A percentile compares a stretch with the other conserved stretches of the same genome.
These are phyloP conservation scores for Camillea tinctor DNA, from an alignment of 2,329 filamentous ascomycete species.

Conservation along the genomic window DNA sequence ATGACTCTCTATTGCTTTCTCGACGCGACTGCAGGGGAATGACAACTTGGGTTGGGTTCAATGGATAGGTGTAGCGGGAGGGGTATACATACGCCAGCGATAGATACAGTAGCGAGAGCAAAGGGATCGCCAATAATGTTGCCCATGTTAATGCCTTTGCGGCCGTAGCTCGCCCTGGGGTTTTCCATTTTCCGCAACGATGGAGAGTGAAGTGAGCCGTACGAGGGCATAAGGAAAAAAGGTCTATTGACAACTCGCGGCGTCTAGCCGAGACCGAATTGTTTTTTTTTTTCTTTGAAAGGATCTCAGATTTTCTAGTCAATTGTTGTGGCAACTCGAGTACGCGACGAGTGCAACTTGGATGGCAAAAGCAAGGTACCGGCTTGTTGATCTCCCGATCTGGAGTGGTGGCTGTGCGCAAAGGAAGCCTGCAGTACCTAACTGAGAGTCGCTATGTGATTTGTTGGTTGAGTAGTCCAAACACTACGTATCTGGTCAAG, in stretches of 20 bases:
- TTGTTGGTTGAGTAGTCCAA: slow-evolving; percentile 8
- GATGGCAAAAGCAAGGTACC: slow-evolving; percentile 8
- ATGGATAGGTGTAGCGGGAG: slow-evolving; percentile 24
- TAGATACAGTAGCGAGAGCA: slow-evolving; percentile 89
- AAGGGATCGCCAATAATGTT: slow-evolving; percentile 97
- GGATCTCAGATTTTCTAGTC: neutral
- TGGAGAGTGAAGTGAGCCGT: slow-evolving; percentile 71
- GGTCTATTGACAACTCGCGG: slow-evolving; percentile 10
- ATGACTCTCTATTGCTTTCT: neutral
- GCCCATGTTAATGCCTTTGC: slow-evolving; percentile 67
- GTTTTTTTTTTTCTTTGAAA: no score
- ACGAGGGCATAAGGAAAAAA: slow-evolving; percentile 67
- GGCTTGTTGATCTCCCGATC: slow-evolving; percentile 15
- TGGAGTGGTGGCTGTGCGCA: slow-evolving; percentile 18
- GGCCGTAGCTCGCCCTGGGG: slow-evolving; percentile 55
- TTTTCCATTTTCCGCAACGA: slow-evolving; percentile 81
- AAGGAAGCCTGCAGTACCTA: slow-evolving; percentile 3
- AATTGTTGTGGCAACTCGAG: slow-evolving; percentile 4
- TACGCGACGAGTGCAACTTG: slow-evolving; percentile 14
- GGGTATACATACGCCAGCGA: slow-evolving; percentile 71
- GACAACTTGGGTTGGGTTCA: neutral
- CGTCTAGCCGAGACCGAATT: slow-evolving; percentile 12
- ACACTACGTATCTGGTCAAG: slow-evolving; percentile 6
- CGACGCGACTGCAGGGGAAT: neutral
- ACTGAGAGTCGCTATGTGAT: slow-evolving; percentile 8